phyloP scores from a whole-genome alignment of 2,329 filamentous ascomycete species.

The Colletotrichum tabaci region DNA sequence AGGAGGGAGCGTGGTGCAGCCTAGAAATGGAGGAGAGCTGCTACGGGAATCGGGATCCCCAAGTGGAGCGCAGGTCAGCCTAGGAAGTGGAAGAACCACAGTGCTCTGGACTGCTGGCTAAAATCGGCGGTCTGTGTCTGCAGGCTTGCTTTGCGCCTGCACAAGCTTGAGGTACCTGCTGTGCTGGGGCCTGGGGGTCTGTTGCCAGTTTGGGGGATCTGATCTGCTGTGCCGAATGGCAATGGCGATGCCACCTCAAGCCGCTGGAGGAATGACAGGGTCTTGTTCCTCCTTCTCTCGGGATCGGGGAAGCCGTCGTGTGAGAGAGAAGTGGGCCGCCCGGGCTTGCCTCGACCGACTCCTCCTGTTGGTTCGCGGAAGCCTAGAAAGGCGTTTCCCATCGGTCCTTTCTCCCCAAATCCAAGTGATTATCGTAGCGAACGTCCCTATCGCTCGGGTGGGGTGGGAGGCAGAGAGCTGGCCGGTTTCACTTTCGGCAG shows the following conservation, averaged over 20 bases:
- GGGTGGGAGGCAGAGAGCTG: neutral
- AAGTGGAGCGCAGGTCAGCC: slow-evolving; percentile 32
- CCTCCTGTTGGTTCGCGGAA: slow-evolving; percentile 12
- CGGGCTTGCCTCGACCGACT: slow-evolving; percentile 18
- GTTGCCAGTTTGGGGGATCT: neutral
- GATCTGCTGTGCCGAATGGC: neutral
- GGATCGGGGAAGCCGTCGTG: slow-evolving; percentile 22
- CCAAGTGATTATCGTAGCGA: neutral
- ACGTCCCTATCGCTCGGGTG: too few relatives aligned
- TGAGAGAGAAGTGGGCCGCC: slow-evolving; percentile 31
- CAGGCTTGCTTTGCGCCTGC: slow-evolving; percentile 1
- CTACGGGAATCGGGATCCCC: slow-evolving; percentile 21
- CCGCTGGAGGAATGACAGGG: slow-evolving; percentile 20
- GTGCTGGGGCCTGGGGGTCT: slow-evolving; percentile 19
- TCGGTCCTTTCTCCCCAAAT: slow-evolving; percentile 19
- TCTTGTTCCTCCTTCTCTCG: slow-evolving; percentile 10
- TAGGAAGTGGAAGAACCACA: slow-evolving; percentile 23
- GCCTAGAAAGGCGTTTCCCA: slow-evolving; percentile 23
- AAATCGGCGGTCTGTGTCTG: slow-evolving; percentile 4
- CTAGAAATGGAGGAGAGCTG: slow-evolving; percentile 40
- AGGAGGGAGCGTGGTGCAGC: slow-evolving; percentile 36
- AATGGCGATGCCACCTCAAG: slow-evolving; percentile 11
- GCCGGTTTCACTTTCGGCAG: neutral
- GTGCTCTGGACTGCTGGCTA: slow-evolving; percentile 7
- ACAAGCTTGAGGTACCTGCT: slow-evolving; percentile 10